Conservation (phyloP, 169 alveolate genomes). For the Theileria annulata region DNA sequence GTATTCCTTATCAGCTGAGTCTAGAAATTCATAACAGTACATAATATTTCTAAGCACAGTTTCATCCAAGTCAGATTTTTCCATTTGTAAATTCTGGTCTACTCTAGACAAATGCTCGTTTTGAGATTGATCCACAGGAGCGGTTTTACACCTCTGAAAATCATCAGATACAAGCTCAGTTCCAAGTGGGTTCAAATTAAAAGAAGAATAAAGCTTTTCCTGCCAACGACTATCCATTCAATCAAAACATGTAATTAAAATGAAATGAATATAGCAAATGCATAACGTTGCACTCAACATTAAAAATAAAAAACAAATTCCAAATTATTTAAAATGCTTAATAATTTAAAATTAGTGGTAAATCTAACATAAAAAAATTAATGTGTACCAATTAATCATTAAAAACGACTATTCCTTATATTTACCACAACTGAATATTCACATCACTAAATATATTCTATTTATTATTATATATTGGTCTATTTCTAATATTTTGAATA, state of each 20-base stretch:
- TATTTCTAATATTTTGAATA: neutral
- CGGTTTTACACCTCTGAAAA: neutral
- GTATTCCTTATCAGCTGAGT: slow-evolving; percentile 24
- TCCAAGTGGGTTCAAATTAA: neutral
- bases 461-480: neutral
- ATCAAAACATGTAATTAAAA: neutral
- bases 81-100: slow-evolving; percentile 11
- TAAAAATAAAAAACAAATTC: neutral
- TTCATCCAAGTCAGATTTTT: slow-evolving; percentile 11
- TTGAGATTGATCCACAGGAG: neutral
- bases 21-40: slow-evolving; percentile 43
- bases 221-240: neutral
- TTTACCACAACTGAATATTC: neutral
- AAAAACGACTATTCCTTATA: neutral
- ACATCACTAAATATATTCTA: neutral
- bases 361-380: neutral
- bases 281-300: slow-evolving; percentile 10
- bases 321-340: neutral
- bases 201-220: neutral
- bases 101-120: neutral
- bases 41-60: slow-evolving; percentile 38
- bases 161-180: neutral
- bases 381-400: neutral
- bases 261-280: neutral
- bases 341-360: neutral